These are phyloP conservation scores for Kodamaea derodonti DNA, from an alignment of 1,139 yeast genomes.

Conservation along the genomic window DNA sequence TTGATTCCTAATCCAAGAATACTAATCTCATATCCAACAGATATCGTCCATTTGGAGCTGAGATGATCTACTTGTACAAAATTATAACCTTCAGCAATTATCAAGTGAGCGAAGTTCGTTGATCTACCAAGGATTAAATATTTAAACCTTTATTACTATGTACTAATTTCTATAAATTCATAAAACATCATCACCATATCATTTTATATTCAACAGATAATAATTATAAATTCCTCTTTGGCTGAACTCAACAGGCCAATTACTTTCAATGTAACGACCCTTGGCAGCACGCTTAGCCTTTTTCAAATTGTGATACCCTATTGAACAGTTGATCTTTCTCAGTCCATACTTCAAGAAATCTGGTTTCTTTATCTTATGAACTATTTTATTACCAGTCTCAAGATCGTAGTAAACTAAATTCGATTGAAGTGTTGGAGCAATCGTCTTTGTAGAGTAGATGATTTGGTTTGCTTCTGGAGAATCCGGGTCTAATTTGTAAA, in stretches of 20 bases:
- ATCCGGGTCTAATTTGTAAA: slow-evolving; percentile 47
- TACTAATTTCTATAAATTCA: no score
- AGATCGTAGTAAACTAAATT: slow-evolving; percentile 55
- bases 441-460: slow-evolving; percentile 15
- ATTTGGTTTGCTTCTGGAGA: slow-evolving; percentile 34
- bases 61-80: no score
- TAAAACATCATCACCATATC: no score
- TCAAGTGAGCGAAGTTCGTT: no score
- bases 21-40: no score
- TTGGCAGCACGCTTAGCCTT: slow-evolving; percentile 30
- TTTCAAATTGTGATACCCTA: slow-evolving; percentile 46
- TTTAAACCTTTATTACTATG: no score
- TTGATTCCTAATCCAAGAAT: no score
- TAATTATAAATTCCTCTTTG: slow-evolving; percentile 74
- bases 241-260: slow-evolving; percentile 61
- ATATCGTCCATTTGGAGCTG: no score
- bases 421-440: slow-evolving; percentile 9
- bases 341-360: slow-evolving; percentile 60
- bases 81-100: no score
- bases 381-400: slow-evolving; percentile 62
- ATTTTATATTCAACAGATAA: slow-evolving; percentile 49
- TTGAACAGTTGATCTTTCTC: slow-evolving; percentile 55
- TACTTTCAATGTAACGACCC: slow-evolving; percentile 37
- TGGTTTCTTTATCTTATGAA: slow-evolving; percentile 54
- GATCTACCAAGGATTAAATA: no score